A percentile compares a stretch with the other conserved stretches of the same genome.
phyloP scores from a whole-genome alignment of 1,284 basidiomycete species.

The Leccinum fuscescens region DNA sequence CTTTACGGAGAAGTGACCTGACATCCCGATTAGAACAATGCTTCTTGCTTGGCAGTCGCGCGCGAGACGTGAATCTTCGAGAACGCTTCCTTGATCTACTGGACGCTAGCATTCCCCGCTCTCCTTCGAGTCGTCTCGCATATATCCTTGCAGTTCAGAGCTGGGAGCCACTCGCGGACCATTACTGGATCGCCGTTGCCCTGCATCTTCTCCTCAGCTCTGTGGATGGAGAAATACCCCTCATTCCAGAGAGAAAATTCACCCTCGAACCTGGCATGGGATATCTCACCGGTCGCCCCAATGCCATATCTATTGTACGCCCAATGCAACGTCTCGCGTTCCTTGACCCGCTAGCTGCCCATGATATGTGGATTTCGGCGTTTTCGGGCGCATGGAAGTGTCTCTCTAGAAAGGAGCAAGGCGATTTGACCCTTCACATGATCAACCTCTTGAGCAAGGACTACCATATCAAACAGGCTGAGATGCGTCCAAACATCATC shows the following conservation, averaged over 20 bases:
- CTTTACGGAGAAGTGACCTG: slow-evolving; percentile 86
- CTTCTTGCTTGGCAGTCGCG: slow-evolving; percentile 91
- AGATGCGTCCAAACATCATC: slow-evolving; percentile 92
- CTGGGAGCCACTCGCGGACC: slow-evolving; percentile 93
- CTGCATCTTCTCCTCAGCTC: slow-evolving; percentile 87
- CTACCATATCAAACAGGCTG: slow-evolving; percentile 87
- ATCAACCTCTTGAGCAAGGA: slow-evolving; percentile 92
- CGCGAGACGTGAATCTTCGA: slow-evolving; percentile 77
- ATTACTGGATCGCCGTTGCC: slow-evolving; percentile 95
- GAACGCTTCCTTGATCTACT: slow-evolving; percentile 90
- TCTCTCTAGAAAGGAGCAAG: slow-evolving; percentile 84
- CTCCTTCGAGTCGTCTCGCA: slow-evolving; percentile 79
- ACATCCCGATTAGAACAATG: slow-evolving; percentile 92
- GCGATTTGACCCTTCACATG: slow-evolving; percentile 87
- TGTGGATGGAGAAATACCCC: slow-evolving; percentile 62
- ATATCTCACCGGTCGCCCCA: slow-evolving; percentile 46
- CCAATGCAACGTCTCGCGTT: slow-evolving; percentile 86
- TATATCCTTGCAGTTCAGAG: slow-evolving; percentile 93
- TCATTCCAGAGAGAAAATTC: slow-evolving; percentile 37
- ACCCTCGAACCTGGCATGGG: slow-evolving; percentile 29
- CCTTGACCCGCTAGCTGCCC: slow-evolving; percentile 75
- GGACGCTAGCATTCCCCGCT: slow-evolving; percentile 85
- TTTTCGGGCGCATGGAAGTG: slow-evolving; percentile 91
- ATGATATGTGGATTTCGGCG: slow-evolving; percentile 86
- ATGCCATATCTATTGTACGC: slow-evolving; percentile 62